Evolutionary conservation across 306 rosid genomes (phyloP).

Genomic region (Quercus berberidifolia): DNA sequence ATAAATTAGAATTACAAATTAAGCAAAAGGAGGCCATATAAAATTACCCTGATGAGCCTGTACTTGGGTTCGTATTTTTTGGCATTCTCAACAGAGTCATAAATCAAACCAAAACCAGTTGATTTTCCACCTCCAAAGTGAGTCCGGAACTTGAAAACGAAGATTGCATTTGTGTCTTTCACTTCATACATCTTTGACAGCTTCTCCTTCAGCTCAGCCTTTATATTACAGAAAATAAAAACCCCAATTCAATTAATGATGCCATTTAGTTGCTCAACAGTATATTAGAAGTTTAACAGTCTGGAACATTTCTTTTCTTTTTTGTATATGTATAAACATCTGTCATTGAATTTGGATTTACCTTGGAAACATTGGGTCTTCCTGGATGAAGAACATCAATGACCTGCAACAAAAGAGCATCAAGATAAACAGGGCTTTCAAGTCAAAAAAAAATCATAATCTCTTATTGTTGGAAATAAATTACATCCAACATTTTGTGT

Average conservation of each 20-base stretch:
- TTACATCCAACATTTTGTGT: too few species aligned
- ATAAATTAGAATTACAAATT: neutral
- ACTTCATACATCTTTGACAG: conserved; percentile 69
- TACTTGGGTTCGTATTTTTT: conserved; percentile 94
- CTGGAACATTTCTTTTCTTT: neutral
- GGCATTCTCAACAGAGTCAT: conserved; percentile 81
- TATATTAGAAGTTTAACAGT: neutral
- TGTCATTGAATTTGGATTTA: neutral
- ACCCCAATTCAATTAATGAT: neutral
- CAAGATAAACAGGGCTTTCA: neutral
- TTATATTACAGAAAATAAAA: neutral
- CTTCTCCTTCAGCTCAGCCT: conserved; percentile 97
- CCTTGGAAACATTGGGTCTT: conserved; percentile 91
- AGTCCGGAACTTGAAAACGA: conserved; percentile 85
- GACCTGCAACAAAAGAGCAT: conserved; percentile 34
- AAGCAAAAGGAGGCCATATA: neutral
- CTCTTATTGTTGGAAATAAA: too few species aligned
- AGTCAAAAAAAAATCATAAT: too few species aligned
- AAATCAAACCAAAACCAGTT: conserved; percentile 90
- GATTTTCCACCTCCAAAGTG: conserved; percentile 98
- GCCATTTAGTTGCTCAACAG: neutral
- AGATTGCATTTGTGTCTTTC: conserved; percentile 75
- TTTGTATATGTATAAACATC: too few species aligned
- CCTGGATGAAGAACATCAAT: conserved; percentile 94
- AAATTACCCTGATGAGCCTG: conserved; percentile 86